phyloP scores from a whole-genome alignment of 441 rosid genomes.

The Rhodomyrtus psidioides region DNA sequence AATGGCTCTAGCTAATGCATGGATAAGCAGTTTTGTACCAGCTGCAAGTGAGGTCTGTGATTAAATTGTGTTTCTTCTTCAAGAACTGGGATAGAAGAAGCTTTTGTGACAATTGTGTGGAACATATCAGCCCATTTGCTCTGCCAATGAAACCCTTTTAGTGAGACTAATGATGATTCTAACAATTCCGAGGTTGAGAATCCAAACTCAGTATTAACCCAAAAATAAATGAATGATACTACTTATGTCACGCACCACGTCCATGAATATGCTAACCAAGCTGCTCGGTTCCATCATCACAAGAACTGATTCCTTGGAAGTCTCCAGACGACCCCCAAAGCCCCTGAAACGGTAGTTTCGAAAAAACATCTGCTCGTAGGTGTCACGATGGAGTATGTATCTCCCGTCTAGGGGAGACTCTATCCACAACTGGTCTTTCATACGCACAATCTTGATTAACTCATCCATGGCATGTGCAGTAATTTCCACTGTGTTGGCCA shows the following conservation, averaged over 20 bases:
- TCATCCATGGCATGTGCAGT: conserved; percentile 48
- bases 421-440: conserved; percentile 48
- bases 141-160: conserved; percentile 18
- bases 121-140: conserved; percentile 50
- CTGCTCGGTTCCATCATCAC: conserved; percentile 26
- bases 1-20: not conserved
- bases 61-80: conserved; percentile 19
- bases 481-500: conserved; percentile 20
- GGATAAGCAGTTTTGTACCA: conserved; percentile 21
- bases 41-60: conserved; percentile 24
- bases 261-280: conserved; percentile 39
- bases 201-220: not conserved
- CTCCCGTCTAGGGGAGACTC: conserved; percentile 23
- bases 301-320: conserved; percentile 36
- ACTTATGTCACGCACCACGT: conserved; percentile 28
- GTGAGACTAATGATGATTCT: not conserved
- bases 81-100: conserved; percentile 30
- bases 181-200: not conserved
- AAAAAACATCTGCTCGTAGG: conserved; percentile 30
- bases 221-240: not conserved
- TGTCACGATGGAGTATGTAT: conserved; percentile 23
- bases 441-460: conserved; percentile 26
- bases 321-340: conserved; percentile 34
- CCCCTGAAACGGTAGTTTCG: conserved; percentile 20
- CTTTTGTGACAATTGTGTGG: conserved; percentile 48